Conservation (phyloP, 1,139 yeast species). For the Yamadazyma oceani region DNA sequence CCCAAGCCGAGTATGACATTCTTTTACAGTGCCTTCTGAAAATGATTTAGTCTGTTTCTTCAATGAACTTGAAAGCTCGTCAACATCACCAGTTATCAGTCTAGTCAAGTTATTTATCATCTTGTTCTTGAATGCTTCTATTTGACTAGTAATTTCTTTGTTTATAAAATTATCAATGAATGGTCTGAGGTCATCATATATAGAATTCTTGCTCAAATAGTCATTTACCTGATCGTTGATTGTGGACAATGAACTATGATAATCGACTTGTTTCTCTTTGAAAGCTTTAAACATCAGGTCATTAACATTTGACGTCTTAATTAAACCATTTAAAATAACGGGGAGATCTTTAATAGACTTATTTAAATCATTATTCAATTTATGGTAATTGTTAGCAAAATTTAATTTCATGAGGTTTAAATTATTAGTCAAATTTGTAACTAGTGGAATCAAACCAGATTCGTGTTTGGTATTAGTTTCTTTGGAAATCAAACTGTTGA, state of each 20-base stretch:
- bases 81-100: slow-evolving; percentile 7
- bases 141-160: slow-evolving; percentile 2
- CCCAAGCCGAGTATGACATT: no score
- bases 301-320: slow-evolving; percentile 13
- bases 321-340: slow-evolving; percentile 11
- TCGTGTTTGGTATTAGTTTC: slow-evolving; percentile 2
- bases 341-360: slow-evolving; percentile 14
- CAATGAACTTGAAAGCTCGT: slow-evolving; percentile 4
- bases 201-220: slow-evolving; percentile 13
- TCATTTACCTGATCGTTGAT: slow-evolving; percentile 18
- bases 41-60: slow-evolving; percentile 6
- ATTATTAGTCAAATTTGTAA: slow-evolving; percentile 9
- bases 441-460: slow-evolving; percentile 1
- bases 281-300: slow-evolving; percentile 14
- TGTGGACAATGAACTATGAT: slow-evolving; percentile 13
- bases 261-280: slow-evolving; percentile 12
- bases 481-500: slow-evolving; percentile 3
- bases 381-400: slow-evolving; percentile 10
- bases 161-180: not conserved
- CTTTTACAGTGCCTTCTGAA: slow-evolving; percentile 4
- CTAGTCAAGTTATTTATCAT: slow-evolving; percentile 5
- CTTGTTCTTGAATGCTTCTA: slow-evolving; percentile 7
- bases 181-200: slow-evolving; percentile 1
- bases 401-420: slow-evolving; percentile 12
- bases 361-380: slow-evolving; percentile 11